Evolutionary conservation across 768 basidiomycete species (phyloP), one percentile per base, ranked within the genome.

Genomic region (Mycena vitilis): DNA sequence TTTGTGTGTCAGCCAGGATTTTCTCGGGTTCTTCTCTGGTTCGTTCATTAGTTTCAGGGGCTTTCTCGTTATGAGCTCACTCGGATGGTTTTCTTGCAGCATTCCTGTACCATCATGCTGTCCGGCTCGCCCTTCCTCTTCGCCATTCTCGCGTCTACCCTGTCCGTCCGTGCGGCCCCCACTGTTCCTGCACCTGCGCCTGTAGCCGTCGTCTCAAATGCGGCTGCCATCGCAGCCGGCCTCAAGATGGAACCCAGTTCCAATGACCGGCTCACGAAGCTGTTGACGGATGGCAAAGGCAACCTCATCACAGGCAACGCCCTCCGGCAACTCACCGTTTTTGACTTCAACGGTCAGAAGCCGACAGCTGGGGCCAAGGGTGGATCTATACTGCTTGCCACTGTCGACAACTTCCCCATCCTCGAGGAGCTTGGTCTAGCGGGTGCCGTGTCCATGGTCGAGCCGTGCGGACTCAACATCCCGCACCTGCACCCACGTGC

Each of bases 241-340:
- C 59, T 60, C 30, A 60, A 22, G 36, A 30, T 20, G 34, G 4
- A 45, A 30, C 38, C 63, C 34, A 70, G 69, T 47, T 53, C 60
- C 36, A 65, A 52, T 37, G 68, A 69, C 59, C 68, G 68, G 40
- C 59, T 69, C 20, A 37, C 57, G 25, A 73, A 75, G 13, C 62
- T 81, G 47, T 76, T 81, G 15, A 73, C 74, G 25, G 73, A 78
- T 69, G 25, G 62, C 15, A 60, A 20, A 20, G 68, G 68, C 6
- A 65, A 59, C n/a, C 68, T 65, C 22, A 63, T 69, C 56, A 65
- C 68, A 15, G 68, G 59, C 18, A 34, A 48, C 18, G 45, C 59
- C 20, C 45, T 54, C 36, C 53, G 53, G 2, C 36, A 54, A n/a
- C 53, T 54, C 53, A 54, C 53, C 8, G 53, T 54, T 36, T 60